Evolutionary conservation across 768 basidiomycete genomes (phyloP).

Genomic region (Boletus rubescentipes): DNA sequence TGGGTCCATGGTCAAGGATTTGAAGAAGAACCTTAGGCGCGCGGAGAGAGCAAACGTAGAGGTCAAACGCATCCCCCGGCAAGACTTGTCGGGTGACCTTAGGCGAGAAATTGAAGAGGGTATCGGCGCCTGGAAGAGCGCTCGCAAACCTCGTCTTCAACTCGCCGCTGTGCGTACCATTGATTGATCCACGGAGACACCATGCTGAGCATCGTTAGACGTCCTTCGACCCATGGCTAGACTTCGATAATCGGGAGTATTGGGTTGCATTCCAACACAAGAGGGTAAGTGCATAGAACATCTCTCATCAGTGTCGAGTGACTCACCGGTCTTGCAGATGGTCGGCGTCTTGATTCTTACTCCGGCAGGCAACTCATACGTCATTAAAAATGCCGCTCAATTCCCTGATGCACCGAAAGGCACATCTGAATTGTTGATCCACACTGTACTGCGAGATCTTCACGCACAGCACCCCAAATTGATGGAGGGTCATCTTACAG

Average conservation of each 20-base stretch:
- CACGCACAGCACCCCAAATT: constrained; percentile 30
- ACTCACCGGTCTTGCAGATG: constrained; percentile 24
- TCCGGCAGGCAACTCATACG: constrained; percentile 45
- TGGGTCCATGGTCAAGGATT: constrained; percentile 48
- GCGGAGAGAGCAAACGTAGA: constrained; percentile 56
- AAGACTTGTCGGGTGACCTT: constrained; percentile 43
- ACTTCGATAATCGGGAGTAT: constrained; percentile 54
- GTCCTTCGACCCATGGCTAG: constrained; percentile 53
- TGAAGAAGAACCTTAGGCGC: constrained; percentile 60
- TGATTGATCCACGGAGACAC: not conserved
- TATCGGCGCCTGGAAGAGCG: constrained; percentile 54
- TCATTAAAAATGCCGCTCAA: constrained; percentile 55
- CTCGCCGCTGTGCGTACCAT: constrained; percentile 43
- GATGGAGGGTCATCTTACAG: constrained; percentile 24
- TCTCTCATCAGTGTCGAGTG: not conserved
- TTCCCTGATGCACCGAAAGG: constrained; percentile 55
- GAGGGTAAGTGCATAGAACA: not conserved
- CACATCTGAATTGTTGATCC: constrained; percentile 53
- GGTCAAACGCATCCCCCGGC: constrained; percentile 42
- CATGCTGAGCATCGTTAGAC: constrained; percentile 29
- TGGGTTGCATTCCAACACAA: constrained; percentile 47
- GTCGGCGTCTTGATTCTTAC: constrained; percentile 53
- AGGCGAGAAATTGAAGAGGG: constrained; percentile 49
- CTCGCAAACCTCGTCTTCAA: constrained; percentile 51
- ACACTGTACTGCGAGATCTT: constrained; percentile 44